phyloP scores from a whole-genome alignment of 495 filamentous ascomycete genomes.

The Aspergillus funiculosus region DNA sequence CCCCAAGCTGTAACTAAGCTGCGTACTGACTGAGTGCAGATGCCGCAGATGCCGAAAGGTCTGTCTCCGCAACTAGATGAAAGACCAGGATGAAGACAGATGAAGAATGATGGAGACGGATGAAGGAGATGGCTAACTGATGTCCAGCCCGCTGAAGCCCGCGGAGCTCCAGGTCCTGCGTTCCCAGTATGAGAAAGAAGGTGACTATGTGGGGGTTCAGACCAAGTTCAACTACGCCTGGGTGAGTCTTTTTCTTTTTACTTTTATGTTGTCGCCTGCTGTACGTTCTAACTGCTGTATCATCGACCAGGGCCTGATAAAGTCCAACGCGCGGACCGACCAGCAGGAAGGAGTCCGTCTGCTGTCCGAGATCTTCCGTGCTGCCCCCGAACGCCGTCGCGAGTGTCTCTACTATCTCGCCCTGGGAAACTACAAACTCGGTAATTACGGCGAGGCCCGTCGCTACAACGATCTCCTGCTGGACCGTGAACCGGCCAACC shows the following conservation, averaged over 20 bases:
- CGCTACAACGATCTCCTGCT: conserved; percentile 89
- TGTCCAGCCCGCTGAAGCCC: conserved; percentile 69
- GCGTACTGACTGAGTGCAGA: conserved; percentile 50
- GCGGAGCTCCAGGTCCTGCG: conserved; percentile 88
- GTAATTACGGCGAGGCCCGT: conserved; percentile 91
- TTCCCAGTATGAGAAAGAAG: conserved; percentile 92
- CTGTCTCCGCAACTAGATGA: conserved; percentile 30
- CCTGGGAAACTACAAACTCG: conserved; percentile 94
- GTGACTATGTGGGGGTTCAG: conserved; percentile 90
- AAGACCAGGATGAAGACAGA: background rate
- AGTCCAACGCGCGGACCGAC: conserved; percentile 72
- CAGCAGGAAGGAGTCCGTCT: conserved; percentile 94
- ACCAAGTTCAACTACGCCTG: conserved; percentile 99
- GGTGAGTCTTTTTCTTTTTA: conserved; percentile 47
- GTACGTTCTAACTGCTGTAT: background rate
- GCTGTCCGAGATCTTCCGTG: conserved; percentile 94
- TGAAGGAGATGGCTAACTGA: conserved; percentile 13
- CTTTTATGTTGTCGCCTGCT: background rate
- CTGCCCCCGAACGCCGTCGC: conserved; percentile 79
- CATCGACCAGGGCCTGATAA: conserved; percentile 73
- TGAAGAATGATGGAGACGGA: background rate
- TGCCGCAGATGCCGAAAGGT: conserved; percentile 97
- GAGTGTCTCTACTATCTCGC: conserved; percentile 98
- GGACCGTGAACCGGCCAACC: conserved; percentile 80
- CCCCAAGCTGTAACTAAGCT: conserved; percentile 9